Percentiles rank a stretch among this genome's conserved stretches.
Evolutionary conservation across 352 stramenopile genomes (phyloP).

Genomic region (Globisporangium rhizosaccharum): DNA sequence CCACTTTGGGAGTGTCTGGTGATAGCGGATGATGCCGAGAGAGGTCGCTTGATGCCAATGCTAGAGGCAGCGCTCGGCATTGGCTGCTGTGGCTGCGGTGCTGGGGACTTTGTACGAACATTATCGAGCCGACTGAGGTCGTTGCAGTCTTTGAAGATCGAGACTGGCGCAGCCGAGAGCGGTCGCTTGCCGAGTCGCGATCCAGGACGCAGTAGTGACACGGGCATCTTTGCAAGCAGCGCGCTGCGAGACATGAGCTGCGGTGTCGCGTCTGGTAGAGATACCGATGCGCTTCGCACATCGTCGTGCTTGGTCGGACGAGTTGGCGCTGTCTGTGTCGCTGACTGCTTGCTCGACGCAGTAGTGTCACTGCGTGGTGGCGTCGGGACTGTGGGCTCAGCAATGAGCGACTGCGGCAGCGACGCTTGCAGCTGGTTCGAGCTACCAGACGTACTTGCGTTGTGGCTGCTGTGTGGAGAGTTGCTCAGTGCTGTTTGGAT

Average conservation of each 20-base stretch:
- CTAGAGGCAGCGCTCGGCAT: background rate
- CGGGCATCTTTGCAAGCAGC: constrained; percentile 3
- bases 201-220: constrained; percentile 5
- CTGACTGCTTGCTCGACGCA: constrained; percentile 3
- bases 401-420: no score
- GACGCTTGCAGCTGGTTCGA: constrained; percentile 11
- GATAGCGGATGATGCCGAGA: background rate
- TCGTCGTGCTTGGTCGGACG: constrained; percentile 10
- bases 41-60: constrained; percentile 1
- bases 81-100: background rate
- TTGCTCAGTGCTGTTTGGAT: constrained; percentile 25
- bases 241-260: no score
- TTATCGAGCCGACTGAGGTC: background rate
- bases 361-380: background rate
- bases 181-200: constrained; percentile 7
- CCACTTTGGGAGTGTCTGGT: background rate
- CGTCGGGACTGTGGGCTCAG: background rate
- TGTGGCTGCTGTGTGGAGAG: constrained; percentile 29
- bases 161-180: constrained; percentile 8
- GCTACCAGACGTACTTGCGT: background rate
- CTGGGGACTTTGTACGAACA: background rate
- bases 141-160: constrained; percentile 7
- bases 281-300: background rate
- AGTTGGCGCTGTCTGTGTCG: no score
- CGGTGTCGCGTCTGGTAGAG: background rate